Percentiles rank a stretch among this genome's conserved stretches.
Conservation (phyloP, 2,329 filamentous ascomycete genomes). For the Stagonosporopsis cucurbitacearum region DNA sequence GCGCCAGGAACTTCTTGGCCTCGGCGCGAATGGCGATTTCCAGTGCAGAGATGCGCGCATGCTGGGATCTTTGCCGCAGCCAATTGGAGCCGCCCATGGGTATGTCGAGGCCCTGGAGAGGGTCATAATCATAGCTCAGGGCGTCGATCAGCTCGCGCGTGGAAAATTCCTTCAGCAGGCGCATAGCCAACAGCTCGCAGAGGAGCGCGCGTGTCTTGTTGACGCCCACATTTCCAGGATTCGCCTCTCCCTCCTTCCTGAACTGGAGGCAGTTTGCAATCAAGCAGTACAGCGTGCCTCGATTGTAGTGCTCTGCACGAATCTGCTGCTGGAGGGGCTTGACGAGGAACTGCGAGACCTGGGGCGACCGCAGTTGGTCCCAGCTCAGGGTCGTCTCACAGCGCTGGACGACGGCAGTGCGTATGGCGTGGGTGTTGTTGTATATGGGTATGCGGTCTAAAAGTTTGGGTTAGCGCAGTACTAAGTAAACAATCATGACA, state of each 20-base stretch:
- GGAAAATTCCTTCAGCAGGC: constrained; percentile 86
- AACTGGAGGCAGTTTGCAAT: constrained; percentile 96
- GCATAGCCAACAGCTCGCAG: constrained; percentile 88
- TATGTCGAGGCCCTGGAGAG: constrained; percentile 77
- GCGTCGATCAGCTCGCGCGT: constrained; percentile 92
- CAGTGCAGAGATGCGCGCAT: constrained; percentile 83
- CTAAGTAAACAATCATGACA: constrained; percentile 25
- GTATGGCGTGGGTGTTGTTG: constrained; percentile 86
- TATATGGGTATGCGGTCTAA: constrained; percentile 89
- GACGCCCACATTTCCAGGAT: constrained; percentile 82
- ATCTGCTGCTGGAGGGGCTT: constrained; percentile 96
- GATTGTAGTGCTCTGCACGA: constrained; percentile 79
- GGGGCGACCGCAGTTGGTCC: constrained; percentile 94
- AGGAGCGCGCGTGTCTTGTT: constrained; percentile 85
- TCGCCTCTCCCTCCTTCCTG: constrained; percentile 80
- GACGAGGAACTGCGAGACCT: constrained; percentile 92
- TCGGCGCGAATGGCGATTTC: constrained; percentile 93
- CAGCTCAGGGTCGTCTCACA: constrained; percentile 93
- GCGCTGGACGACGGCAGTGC: constrained; percentile 79
- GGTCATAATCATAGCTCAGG: constrained; percentile 93
- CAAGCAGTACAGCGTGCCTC: constrained; percentile 85
- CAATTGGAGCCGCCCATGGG: constrained; percentile 36
- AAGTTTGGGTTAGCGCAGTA: constrained; percentile 29
- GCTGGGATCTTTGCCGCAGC: constrained; percentile 51
- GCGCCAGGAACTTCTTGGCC: constrained; percentile 89